phyloP scores from a whole-genome alignment of 2,329 filamentous ascomycete species.

The Paraphaeosphaeria minitans region DNA sequence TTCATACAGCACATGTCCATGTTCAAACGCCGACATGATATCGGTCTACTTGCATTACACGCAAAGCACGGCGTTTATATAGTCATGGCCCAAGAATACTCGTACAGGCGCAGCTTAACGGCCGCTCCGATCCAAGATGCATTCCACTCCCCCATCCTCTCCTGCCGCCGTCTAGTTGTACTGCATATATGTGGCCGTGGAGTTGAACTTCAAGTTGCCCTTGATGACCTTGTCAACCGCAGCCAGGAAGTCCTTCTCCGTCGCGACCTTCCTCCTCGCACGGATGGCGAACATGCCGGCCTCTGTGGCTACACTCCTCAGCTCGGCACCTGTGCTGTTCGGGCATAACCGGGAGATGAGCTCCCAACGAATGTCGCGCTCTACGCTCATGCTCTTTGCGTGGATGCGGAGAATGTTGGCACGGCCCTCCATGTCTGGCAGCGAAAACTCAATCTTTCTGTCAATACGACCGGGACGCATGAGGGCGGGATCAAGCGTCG shows the following conservation, averaged over 20 bases:
- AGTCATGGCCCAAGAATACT: neutral
- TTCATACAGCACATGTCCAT: neutral
- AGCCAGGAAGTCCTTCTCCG: slow-evolving; percentile 97
- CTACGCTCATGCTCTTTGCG: slow-evolving; percentile 99
- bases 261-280: slow-evolving; percentile 92
- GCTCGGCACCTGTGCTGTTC: slow-evolving; percentile 94
- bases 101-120: slow-evolving; percentile 5
- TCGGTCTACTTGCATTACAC: slow-evolving; percentile 12
- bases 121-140: slow-evolving; percentile 3
- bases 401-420: slow-evolving; percentile 98
- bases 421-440: slow-evolving; percentile 94
- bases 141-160: neutral
- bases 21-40: neutral
- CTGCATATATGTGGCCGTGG: slow-evolving; percentile 96
- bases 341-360: slow-evolving; percentile 96
- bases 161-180: slow-evolving; percentile 74
- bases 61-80: slow-evolving; percentile 10
- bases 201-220: slow-evolving; percentile 99
- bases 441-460: slow-evolving; percentile 97
- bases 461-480: slow-evolving; percentile 98
- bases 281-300: slow-evolving; percentile 98
- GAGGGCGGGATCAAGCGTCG: slow-evolving; percentile 91
- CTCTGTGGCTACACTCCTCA: slow-evolving; percentile 96
- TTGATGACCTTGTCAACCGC: slow-evolving; percentile 99
- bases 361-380: slow-evolving; percentile 98